Conservation (phyloP, 305 asterid genomes). For the Fraxinus angustifolia region DNA sequence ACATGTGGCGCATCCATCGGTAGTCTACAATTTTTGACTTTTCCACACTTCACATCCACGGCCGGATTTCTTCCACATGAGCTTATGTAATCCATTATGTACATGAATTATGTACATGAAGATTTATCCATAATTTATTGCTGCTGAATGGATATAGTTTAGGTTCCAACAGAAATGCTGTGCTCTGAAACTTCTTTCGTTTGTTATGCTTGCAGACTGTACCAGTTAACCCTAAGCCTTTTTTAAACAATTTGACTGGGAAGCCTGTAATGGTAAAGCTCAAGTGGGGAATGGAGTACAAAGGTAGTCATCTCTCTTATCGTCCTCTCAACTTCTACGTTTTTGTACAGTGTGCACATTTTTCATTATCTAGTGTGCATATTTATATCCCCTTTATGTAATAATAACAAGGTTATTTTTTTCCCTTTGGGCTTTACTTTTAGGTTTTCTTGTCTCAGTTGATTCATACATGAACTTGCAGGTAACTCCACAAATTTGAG, state of each 20-base stretch:
- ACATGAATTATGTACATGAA: too few species aligned
- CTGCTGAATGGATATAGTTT: not conserved
- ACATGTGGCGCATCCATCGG: too few species aligned
- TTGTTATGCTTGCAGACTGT: conserved; percentile 44
- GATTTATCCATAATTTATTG: not conserved
- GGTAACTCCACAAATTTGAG: conserved; percentile 30
- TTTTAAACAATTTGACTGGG: conserved; percentile 73
- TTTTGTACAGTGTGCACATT: not conserved
- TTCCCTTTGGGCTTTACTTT: conserved; percentile 11
- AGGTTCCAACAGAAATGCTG: not conserved
- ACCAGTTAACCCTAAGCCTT: conserved; percentile 75
- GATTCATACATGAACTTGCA: conserved; percentile 78
- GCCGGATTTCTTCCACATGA: too few species aligned
- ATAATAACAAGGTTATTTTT: not conserved
- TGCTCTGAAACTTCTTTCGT: not conserved
- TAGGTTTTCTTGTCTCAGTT: conserved; percentile 64
- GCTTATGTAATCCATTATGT: too few species aligned
- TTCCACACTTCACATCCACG: too few species aligned
- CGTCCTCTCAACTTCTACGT: not conserved
- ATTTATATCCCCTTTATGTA: not conserved
- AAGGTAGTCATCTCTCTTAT: conserved; percentile 33
- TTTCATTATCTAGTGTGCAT: not conserved
- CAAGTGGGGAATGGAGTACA: conserved; percentile 80
- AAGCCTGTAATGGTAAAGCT: conserved; percentile 69
- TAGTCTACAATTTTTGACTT: too few species aligned